Base-by-base conservation (phyloP, 1,139 yeast species). In the Kurtzmaniella quercitrusa region DNA sequence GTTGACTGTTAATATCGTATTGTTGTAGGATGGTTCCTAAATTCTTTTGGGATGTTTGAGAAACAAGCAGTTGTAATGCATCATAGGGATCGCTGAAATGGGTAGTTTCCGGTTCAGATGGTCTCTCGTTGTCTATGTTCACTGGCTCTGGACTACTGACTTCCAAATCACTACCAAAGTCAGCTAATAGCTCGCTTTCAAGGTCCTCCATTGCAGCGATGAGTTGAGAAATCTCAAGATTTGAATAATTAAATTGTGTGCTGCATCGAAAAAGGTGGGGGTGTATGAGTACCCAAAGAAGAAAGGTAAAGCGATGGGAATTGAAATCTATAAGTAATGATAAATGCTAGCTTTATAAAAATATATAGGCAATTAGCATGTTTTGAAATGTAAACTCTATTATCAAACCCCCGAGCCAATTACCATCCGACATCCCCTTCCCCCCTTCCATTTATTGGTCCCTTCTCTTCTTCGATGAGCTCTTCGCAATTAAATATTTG, bases 181-280 rank as follows among this genome's bases (percentile, higher is more conserved):
- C 74, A 11, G 62, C 66, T 40, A 65, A 45, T 40, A 68, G 54
- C 34, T 67, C 72, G 44, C 60, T 56, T 43, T 64, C 71, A 46
- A 56, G 65, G 48, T 66, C 67, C 38, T 26, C 38, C 38, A 26
- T 36, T 9, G 23, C 38, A 36, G 38, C 16, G 19, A n/a, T 23
- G 34, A 30, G 16, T 30, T 7, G 12, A 28, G 9, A 28, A 28
- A 28, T 28, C 15, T 21, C 26, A 11, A 7, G 26, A 21, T 21
- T n/a, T n/a, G n/a, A n/a, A n/a, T n/a, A n/a, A n/a, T n/a, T n/a
- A n/a, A n/a, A n/a, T n/a, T n/a, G n/a, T n/a, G n/a, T n/a, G n/a
- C n/a, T n/a, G n/a, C n/a, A n/a, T n/a, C n/a, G n/a, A n/a, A n/a
- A 21, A 21, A 21, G 26, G 26, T 21, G 26, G 26, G 11, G 26